A percentile compares a stretch with the other conserved stretches of the same genome.
These are phyloP conservation scores for Suillus hirtellus DNA, from an alignment of 768 basidiomycete species.

Conservation along the genomic window DNA sequence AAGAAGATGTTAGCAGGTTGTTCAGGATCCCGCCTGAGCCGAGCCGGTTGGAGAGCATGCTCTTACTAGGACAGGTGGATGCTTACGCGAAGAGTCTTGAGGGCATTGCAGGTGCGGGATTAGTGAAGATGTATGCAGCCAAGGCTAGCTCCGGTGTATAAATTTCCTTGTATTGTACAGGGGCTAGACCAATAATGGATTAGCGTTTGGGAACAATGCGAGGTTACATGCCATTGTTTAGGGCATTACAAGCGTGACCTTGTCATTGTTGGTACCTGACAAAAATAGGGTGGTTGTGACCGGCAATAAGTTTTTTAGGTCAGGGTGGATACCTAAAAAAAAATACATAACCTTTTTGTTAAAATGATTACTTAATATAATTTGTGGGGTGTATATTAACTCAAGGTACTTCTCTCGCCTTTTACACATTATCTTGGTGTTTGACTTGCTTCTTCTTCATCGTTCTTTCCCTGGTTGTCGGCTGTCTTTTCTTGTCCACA, in stretches of 20 bases:
- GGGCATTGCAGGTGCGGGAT: conserved; percentile 52
- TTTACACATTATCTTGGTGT: conserved; percentile 13
- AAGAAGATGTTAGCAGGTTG: conserved; percentile 80
- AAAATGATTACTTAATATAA: conserved; percentile 3
- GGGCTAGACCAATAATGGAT: background rate
- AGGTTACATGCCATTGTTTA: background rate
- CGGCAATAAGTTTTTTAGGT: too few relatives aligned
- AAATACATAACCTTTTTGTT: background rate
- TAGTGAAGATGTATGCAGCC: conserved; percentile 88
- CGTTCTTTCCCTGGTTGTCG: conserved; percentile 10
- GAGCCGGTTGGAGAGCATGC: conserved; percentile 82
- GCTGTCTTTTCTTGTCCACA: conserved; percentile 8
- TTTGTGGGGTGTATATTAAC: conserved; percentile 1
- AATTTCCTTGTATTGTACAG: conserved; percentile 1
- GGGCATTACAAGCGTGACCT: background rate
- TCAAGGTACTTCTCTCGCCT: conserved; percentile 10
- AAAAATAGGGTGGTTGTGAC: too few relatives aligned
- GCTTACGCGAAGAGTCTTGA: conserved; percentile 79
- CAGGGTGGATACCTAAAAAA: too few relatives aligned
- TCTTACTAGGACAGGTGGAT: conserved; percentile 86
- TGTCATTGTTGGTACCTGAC: conserved; percentile 1
- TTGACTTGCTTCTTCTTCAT: conserved; percentile 5
- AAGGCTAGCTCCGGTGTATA: conserved; percentile 33
- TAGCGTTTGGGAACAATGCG: conserved; percentile 2
- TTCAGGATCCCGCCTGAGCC: conserved; percentile 91